These are phyloP conservation scores for Penicillium tannophilum DNA, from an alignment of 495 filamentous ascomycete genomes.

Conservation along the genomic window DNA sequence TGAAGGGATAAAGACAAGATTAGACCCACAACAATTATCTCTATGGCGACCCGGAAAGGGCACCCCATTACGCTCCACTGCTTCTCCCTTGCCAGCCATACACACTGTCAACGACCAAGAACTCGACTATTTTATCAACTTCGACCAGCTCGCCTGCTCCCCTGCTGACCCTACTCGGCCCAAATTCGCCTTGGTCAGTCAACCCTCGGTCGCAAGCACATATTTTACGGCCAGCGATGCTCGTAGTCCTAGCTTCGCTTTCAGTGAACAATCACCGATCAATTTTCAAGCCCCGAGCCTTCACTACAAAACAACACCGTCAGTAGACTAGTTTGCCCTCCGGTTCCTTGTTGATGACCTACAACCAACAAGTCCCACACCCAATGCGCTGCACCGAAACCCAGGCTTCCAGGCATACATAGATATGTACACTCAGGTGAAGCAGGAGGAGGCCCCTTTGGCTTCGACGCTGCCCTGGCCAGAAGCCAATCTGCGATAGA, in stretches of 20 bases:
- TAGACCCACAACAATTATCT: slow-evolving; percentile 8
- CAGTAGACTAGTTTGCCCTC: slow-evolving; percentile 88
- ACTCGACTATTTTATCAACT: slow-evolving; percentile 53
- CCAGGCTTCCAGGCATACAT: slow-evolving; percentile 48
- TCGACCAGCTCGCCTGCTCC: slow-evolving; percentile 50
- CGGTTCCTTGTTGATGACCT: slow-evolving; percentile 70
- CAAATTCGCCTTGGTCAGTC: slow-evolving; percentile 41
- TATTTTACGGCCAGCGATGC: slow-evolving; percentile 41
- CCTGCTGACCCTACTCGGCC: slow-evolving; percentile 41
- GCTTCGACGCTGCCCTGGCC: slow-evolving; percentile 60
- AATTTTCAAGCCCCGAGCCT: slow-evolving; percentile 79
- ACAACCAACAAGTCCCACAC: slow-evolving; percentile 31
- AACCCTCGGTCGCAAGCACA: slow-evolving; percentile 40
- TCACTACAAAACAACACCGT: slow-evolving; percentile 86
- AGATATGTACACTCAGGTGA: slow-evolving; percentile 54
- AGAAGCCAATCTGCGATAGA: slow-evolving; percentile 57
- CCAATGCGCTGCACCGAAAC: slow-evolving; percentile 27
- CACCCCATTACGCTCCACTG: slow-evolving; percentile 33
- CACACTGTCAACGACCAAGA: slow-evolving; percentile 46
- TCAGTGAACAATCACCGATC: slow-evolving; percentile 53
- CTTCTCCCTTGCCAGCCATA: slow-evolving; percentile 33
- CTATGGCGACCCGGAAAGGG: slow-evolving; percentile 47
- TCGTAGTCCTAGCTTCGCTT: slow-evolving; percentile 43
- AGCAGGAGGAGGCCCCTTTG: slow-evolving; percentile 50
- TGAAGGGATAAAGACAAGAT: background rate